Evolutionary conservation across 768 basidiomycete genomes (phyloP), one percentile per base, ranked within the genome.

Genomic region (Suillus subluteus): DNA sequence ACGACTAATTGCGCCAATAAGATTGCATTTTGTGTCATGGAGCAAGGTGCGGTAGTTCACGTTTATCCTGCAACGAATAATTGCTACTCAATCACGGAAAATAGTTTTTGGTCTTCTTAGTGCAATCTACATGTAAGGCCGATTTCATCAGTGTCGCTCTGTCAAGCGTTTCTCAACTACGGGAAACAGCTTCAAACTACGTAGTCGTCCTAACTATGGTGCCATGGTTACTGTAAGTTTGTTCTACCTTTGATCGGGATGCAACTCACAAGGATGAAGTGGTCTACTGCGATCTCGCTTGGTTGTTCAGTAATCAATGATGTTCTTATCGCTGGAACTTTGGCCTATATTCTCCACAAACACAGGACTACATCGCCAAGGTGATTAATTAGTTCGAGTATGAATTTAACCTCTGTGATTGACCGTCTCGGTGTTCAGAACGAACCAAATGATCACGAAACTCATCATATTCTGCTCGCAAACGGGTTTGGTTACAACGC

Each of bases 401-500:
- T 48, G 15, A 16, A 15, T 35, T 11, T 11, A 8, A 6, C 26
- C 38, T n/a, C 41, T 41, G 6, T 48, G 6, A 64, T 13, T 26
- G 8, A 43, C 32, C 21, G 3, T 35, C 43, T 30, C 11, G 30
- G 35, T 58, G 0, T 30, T 3, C 55, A 76, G 75, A 26, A 58
- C 73, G 12, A 46, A 41, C 2, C 43, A 70, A 40, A 56, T 70
- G 46, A 46, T 78, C 43, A 37, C 63, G 41, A 73, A 32, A 23
- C 55, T 76, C 0, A 52, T 40, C 61, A 73, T 12, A 3, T 72
- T 76, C 65, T 67, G 37, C 13, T 66, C 72, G 23, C 76, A 76
- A 26, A 76, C 76, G 68, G 75, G 75, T 7, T 38, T 73, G 1
- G 63, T 75, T 44, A 76, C 76, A 12, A 58, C 73, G 75, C 67